These are phyloP conservation scores for Septoria petroselini DNA, from an alignment of 2,329 filamentous ascomycete genomes.

Conservation along the genomic window DNA sequence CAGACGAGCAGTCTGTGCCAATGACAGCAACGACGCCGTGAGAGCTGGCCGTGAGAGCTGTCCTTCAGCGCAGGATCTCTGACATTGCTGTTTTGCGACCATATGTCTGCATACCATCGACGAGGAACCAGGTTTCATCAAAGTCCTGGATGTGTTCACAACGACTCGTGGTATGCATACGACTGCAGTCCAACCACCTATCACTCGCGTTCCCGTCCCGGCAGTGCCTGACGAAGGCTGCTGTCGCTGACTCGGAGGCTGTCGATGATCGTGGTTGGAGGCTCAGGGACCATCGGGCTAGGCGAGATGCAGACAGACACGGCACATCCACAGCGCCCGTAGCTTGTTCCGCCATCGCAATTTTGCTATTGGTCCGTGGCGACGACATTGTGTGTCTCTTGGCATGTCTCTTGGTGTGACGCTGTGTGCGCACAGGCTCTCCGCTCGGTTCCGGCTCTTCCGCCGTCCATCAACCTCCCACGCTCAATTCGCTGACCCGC, in stretches of 20 bases:
- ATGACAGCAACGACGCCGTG: background rate
- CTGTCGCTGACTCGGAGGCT: constrained; percentile 14
- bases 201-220: constrained; percentile 1
- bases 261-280: constrained; percentile 12
- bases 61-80: background rate
- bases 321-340: constrained; percentile 1
- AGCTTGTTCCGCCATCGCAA: constrained; percentile 8
- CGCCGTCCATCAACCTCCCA: background rate
- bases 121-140: background rate
- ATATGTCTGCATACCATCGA: background rate
- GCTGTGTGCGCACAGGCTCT: background rate
- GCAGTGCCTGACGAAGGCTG: constrained; percentile 13
- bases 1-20: background rate
- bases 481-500: constrained; percentile 3
- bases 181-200: background rate
- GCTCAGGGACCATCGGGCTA: constrained; percentile 1
- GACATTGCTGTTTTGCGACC: background rate
- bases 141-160: background rate
- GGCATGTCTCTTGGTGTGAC: too few relatives aligned
- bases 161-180: constrained; percentile 4
- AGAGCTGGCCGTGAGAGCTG: too few relatives aligned
- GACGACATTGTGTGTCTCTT: background rate
- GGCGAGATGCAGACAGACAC: background rate
- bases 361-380: constrained; percentile 1
- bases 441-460: background rate